A percentile compares a stretch with the other conserved stretches of the same genome.
Conservation (phyloP, 495 filamentous ascomycete species). For the Tuber indicum region DNA sequence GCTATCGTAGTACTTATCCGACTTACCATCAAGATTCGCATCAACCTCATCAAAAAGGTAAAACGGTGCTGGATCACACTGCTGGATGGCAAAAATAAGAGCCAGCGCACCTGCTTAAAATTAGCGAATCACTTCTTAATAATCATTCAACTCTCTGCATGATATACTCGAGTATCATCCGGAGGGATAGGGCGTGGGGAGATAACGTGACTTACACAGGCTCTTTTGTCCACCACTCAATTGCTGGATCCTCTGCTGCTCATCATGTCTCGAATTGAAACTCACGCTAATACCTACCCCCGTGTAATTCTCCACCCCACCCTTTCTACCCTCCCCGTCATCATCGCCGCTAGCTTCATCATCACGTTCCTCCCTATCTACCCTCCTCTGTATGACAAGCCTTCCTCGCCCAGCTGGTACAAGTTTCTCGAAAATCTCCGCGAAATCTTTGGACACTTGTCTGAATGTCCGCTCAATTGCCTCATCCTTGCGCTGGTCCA, state of each 20-base stretch:
- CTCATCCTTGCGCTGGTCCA: conserved; percentile 93
- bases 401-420: conserved; percentile 89
- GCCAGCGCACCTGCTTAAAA: conserved; percentile 78
- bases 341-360: conserved; percentile 59
- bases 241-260: conserved; percentile 96
- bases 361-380: conserved; percentile 59
- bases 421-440: conserved; percentile 84
- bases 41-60: conserved; percentile 99
- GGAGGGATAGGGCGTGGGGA: not conserved
- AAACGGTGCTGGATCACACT: conserved; percentile 93
- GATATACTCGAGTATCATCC: not conserved
- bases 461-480: conserved; percentile 97
- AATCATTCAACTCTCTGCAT: not conserved
- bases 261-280: conserved; percentile 95
- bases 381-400: conserved; percentile 86
- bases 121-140: conserved; percentile 47
- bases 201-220: conserved; percentile 46
- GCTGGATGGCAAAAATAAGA: conserved; percentile 97
- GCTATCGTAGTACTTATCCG: not conserved
- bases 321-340: conserved; percentile 50
- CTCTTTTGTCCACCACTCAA: conserved; percentile 97
- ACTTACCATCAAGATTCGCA: conserved; percentile 79
- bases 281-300: conserved; percentile 97
- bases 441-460: conserved; percentile 88
- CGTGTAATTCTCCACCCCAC: conserved; percentile 82